Conservation (phyloP, 768 basidiomycete genomes). For the Mycena indigotica region DNA sequence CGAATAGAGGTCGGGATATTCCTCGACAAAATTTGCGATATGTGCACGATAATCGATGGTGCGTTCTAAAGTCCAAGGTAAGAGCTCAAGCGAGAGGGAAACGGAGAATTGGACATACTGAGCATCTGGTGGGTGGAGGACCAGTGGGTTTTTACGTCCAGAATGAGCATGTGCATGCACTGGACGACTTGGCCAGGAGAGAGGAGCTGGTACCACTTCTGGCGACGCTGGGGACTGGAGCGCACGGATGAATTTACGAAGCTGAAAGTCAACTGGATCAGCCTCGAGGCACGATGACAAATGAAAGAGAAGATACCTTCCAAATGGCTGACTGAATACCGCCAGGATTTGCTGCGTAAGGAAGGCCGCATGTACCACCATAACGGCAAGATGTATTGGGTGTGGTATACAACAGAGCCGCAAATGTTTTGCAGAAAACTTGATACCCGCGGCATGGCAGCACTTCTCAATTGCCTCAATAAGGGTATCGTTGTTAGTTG, state of each 20-base stretch:
- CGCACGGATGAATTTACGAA: conserved; percentile 19
- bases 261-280: conserved; percentile 3
- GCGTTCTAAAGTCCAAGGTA: conserved; percentile 5
- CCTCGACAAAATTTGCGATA: conserved; percentile 7
- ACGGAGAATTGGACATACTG: neutral
- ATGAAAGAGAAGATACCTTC: neutral
- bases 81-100: neutral
- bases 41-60: conserved; percentile 17
- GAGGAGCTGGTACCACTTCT: conserved; percentile 5
- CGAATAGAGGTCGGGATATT: conserved; percentile 7
- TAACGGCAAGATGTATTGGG: conserved; percentile 24
- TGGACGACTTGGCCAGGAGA: neutral
- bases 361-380: conserved; percentile 22
- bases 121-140: conserved; percentile 25
- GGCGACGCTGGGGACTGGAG: conserved; percentile 16
- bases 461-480: conserved; percentile 9
- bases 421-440: conserved; percentile 11
- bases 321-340: conserved; percentile 4
- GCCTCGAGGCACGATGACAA: neutral
- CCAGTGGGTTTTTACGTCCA: conserved; percentile 24
- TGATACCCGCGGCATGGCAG: conserved; percentile 4
- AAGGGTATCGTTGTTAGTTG: conserved; percentile 25
- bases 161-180: conserved; percentile 19
- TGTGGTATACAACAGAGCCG: conserved; percentile 26
- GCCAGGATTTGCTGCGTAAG: no score